A percentile compares a stretch with the other conserved stretches of the same genome.
phyloP scores from a whole-genome alignment of 805 yeast species.

The Metschnikowia hibisci region DNA sequence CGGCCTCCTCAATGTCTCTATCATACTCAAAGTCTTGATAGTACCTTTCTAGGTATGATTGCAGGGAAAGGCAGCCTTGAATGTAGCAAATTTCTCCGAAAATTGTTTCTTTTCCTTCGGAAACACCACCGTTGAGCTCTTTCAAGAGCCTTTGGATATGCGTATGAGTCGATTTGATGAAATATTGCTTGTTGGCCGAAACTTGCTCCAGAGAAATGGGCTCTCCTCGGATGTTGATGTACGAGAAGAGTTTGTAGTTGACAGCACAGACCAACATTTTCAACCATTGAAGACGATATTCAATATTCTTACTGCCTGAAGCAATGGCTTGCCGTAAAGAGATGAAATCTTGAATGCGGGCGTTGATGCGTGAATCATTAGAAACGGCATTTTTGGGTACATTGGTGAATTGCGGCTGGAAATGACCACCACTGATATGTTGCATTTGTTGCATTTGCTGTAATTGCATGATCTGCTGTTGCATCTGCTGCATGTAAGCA shows the following conservation, averaged over 20 bases:
- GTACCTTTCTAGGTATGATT: conserved; percentile 28
- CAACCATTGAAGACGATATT: conserved; percentile 41
- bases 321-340: conserved; percentile 35
- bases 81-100: conserved; percentile 33
- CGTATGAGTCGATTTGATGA: conserved; percentile 35
- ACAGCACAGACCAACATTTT: conserved; percentile 39
- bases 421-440: conserved; percentile 6
- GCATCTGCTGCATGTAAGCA: conserved; percentile 48
- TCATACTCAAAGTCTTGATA: conserved; percentile 36
- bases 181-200: conserved; percentile 29
- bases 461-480: conserved; percentile 50
- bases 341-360: conserved; percentile 33
- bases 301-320: conserved; percentile 39
- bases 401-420: not conserved
- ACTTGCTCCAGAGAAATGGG: conserved; percentile 28
- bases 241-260: conserved; percentile 36
- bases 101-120: conserved; percentile 11
- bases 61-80: conserved; percentile 37
- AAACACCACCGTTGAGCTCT: conserved; percentile 24
- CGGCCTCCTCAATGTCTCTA: conserved; percentile 27
- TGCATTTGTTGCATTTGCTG: conserved; percentile 14
- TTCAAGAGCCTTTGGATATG: conserved; percentile 35
- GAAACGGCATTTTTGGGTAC: not conserved
- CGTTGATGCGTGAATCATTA: conserved; percentile 25
- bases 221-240: conserved; percentile 42